Base-by-base conservation (phyloP, 176 grass and related monocot species). In the Rhynchospora tenuis region DNA sequence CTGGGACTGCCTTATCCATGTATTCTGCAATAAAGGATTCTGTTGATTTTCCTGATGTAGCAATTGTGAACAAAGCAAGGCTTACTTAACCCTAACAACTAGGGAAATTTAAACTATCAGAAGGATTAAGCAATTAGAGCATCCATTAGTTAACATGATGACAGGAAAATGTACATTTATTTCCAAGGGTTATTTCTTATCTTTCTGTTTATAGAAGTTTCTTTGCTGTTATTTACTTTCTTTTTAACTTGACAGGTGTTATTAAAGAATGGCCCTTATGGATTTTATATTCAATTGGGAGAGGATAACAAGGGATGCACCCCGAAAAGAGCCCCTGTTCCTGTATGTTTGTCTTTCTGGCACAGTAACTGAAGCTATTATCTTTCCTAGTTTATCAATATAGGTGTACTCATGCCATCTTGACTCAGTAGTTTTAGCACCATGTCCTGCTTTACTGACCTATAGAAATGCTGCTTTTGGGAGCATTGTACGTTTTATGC, bases 201-300 rank as follows among this genome's bases (percentile, higher is more conserved):
- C 46, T 85, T 62, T 78, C 45, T 75, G 70, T 85, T 83, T 62
- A 50, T 6, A 15, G 15, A 22, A 62, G 26, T 66, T 0, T 69
- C 45, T 52, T 16, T 7, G 64, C 80, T 89, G 24, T 83, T 82
- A 73, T 10, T 64, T 82, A 72, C 46, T 48, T 46, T 47, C 73
- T 69, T 60, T 78, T 62, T 23, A 10, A 22, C 46, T 73, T 59
- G 15, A 62, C 76, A 98, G 96, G 86, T 95, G 52, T 89, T 93
- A 77, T 22, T 98, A 86, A 98, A 98, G 86, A 89, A 91, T 74
- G 96, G 93, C 75, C 92, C 93, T 20, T 98, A 93, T 55, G 96
- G 93, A 66, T 84, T 88, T 84, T 98, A 98, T 73, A 62, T 98
- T 59, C 96, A 98, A 71, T 84, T 98, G 64, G 96, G 96, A 59